Base-by-base conservation (phyloP, 2,329 filamentous ascomycete genomes). In the Colletotrichum simmondsii region DNA sequence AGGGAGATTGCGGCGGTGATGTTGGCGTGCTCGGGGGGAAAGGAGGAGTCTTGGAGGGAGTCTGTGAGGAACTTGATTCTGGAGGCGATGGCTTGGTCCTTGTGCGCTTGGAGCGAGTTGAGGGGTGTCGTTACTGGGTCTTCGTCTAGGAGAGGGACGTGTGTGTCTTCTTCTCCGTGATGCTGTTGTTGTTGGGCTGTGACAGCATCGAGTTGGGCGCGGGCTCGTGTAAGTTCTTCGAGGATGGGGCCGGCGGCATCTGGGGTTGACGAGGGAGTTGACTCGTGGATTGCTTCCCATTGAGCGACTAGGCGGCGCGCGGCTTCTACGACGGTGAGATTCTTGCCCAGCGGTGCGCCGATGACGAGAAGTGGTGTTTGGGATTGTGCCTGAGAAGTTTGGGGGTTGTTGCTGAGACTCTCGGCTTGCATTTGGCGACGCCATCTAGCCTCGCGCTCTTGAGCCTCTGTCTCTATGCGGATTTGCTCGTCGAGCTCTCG, bases 1-100 rank as follows among this genome's bases (percentile, higher is more conserved):
- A 81, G 84, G 4, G 77, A 70, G 42, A 87, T 83, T 24, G 84
- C 85, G 37, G 81, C 83, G 56, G 76, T 75, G 71, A 87, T 86
- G 74, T 87, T 87, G 22, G 78, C 74, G 12, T 71, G 77, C 75
- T 87, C 84, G 2, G 80, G 79, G 22, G 79, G 77, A 61, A 81
- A 85, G 19, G 75, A 62, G 26, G 79, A 81, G 7, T 76, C 78
- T 2, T 76, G 71, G 7, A 86, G 79, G 2, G 78, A 77, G 74
- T 75, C 75, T 58, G 77, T 71, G 24, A 87, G 76, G 16, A 77
- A 22, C 1, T 79, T 69, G 4, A 85, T 54, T 8, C 85, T 81
- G 28, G 79, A 68, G 7, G 74, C 62, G 14, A 86, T 78, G 30
- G 78, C 46, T 30, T n/a, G 49, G 7, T 46, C n/a, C n/a, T 68